Percentiles rank a stretch among this genome's conserved stretches.
Evolutionary conservation across 345 rosid genomes (phyloP).

Genomic region (Zanthoxylum bungeanum): DNA sequence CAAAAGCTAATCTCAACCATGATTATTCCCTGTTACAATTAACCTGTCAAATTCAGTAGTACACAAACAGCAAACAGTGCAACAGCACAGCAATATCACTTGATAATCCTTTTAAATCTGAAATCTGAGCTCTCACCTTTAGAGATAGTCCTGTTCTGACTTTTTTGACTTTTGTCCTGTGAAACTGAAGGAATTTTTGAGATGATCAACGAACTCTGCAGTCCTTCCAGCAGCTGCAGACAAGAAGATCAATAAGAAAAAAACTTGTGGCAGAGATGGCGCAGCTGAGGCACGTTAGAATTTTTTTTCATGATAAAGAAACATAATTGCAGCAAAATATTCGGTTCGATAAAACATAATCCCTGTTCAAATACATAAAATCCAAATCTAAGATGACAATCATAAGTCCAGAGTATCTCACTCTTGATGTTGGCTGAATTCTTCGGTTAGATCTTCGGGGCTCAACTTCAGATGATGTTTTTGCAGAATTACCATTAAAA

Average conservation of each 20-base stretch:
- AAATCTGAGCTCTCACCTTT: slow-evolving; percentile 45
- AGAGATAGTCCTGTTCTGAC: slow-evolving; percentile 37
- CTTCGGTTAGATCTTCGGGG: slow-evolving; percentile 93
- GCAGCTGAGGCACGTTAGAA: too few species aligned
- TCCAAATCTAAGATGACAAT: background rate
- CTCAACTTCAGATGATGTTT: slow-evolving; percentile 52
- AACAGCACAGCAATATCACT: background rate
- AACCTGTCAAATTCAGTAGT: slow-evolving; percentile 19
- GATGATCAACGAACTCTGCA: slow-evolving; percentile 82
- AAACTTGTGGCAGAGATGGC: too few species aligned
- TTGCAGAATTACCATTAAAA: slow-evolving; percentile 33
- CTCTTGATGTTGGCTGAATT: slow-evolving; percentile 98
- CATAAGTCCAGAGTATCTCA: slow-evolving; percentile 33
- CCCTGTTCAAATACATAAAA: background rate
- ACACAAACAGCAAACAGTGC: slow-evolving; percentile 3
- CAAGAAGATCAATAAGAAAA: background rate
- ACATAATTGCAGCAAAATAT: too few species aligned
- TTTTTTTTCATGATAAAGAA: too few species aligned
- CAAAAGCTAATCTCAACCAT: slow-evolving; percentile 33
- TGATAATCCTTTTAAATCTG: too few species aligned
- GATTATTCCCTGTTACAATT: slow-evolving; percentile 53
- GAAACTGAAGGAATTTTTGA: slow-evolving; percentile 72
- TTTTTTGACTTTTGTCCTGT: slow-evolving; percentile 64
- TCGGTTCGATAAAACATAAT: too few species aligned
- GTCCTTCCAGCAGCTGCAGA: slow-evolving; percentile 82